A percentile compares a stretch with the other conserved stretches of the same genome.
Conservation (phyloP, 495 filamentous ascomycete species). For the Durotheca rogersii region DNA sequence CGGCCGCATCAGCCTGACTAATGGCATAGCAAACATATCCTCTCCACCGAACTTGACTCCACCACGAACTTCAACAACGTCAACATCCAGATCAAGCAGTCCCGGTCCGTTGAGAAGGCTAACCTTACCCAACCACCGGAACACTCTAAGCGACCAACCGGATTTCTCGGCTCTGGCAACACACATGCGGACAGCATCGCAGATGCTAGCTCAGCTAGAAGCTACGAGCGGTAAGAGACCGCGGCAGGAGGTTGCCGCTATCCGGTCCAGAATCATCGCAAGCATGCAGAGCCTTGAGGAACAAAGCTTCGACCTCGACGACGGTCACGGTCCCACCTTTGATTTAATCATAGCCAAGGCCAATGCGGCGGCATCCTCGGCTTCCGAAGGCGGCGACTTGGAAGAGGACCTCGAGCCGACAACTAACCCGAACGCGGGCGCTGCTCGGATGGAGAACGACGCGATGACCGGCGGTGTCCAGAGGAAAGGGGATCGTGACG, state of each 20-base stretch:
- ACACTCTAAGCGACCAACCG: constrained; percentile 56
- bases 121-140: constrained; percentile 47
- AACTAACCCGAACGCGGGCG: constrained; percentile 63
- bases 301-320: constrained; percentile 68
- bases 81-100: constrained; percentile 60
- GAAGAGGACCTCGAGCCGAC: constrained; percentile 49
- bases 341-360: constrained; percentile 69
- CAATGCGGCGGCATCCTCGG: constrained; percentile 26
- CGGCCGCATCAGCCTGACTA: constrained; percentile 50
- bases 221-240: constrained; percentile 70
- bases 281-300: constrained; percentile 83
- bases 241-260: constrained; percentile 69
- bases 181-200: constrained; percentile 76
- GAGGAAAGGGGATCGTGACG: constrained; percentile 72
- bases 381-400: constrained; percentile 39
- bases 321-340: constrained; percentile 62
- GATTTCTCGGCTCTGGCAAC: constrained; percentile 74
- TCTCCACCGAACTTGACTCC: constrained; percentile 52
- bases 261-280: constrained; percentile 74
- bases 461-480: constrained; percentile 74
- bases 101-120: constrained; percentile 55
- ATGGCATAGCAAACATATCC: constrained; percentile 54
- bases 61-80: constrained; percentile 57
- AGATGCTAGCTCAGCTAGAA: constrained; percentile 77
- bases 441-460: constrained; percentile 79